Evolutionary conservation across 2,329 filamentous ascomycete genomes (phyloP).

Genomic region (Penicillium janthinellum): DNA sequence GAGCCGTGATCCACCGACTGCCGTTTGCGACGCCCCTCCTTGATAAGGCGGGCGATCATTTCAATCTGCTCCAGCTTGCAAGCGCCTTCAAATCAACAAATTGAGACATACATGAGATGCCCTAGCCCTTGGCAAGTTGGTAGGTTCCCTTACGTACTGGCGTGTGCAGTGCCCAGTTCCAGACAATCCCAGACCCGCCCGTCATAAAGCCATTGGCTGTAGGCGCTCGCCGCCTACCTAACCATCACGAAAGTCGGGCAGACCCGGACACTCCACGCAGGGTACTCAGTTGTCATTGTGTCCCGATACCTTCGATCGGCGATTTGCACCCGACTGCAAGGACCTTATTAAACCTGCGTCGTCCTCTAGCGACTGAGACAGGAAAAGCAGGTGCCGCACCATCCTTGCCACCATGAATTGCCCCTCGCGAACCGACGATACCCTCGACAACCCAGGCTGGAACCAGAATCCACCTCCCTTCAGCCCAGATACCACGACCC

Average conservation of each 20-base stretch:
- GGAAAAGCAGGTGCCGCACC: background rate
- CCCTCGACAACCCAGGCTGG: constrained; percentile 54
- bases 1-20: background rate
- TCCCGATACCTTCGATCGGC: constrained; percentile 1
- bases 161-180: background rate
- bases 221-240: background rate
- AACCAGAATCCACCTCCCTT: constrained; percentile 64
- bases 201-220: background rate
- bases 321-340: constrained; percentile 10
- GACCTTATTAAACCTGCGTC: constrained; percentile 1
- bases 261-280: constrained; percentile 24
- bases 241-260: constrained; percentile 24
- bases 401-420: constrained; percentile 58
- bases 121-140: background rate
- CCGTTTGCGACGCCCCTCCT: constrained; percentile 16
- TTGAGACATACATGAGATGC: background rate
- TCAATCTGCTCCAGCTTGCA: constrained; percentile 1
- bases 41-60: constrained; percentile 3
- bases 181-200: background rate
- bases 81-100: background rate
- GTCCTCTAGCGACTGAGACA: background rate
- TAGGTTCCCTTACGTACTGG: background rate
- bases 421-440: constrained; percentile 63
- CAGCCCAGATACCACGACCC: constrained; percentile 62
- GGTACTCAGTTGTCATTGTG: constrained; percentile 7